Evolutionary conservation across 805 yeast species (phyloP), one percentile per base, ranked within the genome.

Genomic region (Phaffomyces opuntiae): DNA sequence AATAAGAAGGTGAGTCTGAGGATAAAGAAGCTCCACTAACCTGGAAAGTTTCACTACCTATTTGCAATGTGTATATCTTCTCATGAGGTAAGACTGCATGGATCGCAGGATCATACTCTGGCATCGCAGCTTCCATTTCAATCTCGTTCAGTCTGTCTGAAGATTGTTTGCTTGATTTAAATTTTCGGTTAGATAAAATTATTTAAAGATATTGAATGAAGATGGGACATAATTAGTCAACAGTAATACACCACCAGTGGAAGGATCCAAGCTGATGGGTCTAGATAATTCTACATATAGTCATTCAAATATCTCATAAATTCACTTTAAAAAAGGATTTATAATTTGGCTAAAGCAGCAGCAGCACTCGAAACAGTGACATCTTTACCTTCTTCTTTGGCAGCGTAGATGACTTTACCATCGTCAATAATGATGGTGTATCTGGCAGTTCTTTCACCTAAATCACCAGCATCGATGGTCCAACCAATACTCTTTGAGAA

Each of bases 1-100:
- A 90, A 60, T 85, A 88, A 5, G 95, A 86, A 0, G 97, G 97
- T 0, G 83, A 82, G 64, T 89, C 96, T 2, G 85, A 84, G 25
- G 88, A 83, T 35, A 89, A 64, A 2, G 96, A 87, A 0, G 93
- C 90, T 1, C 96, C 96, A 56, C 88, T 81, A 16, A 83, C 54
- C n/a, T 72, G 68, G 61, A 81, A 88, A 25, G 77, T 52, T 51
- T 69, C 70, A 36, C 70, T 73, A 0, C 95, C 95, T 12, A 87
- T 79, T 58, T 82, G 87, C 25, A 88, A 73, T 16, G 80, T 70
- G 63, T 74, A 88, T 63, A 85, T 77, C 47, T 71, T 75, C 38
- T 81, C 84, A 53, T 80, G 86, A 1, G 93, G 91, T 25, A 87
- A 68, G 4, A 79, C 54, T 3, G 60, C 57, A 3, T 81, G 78